Conservation (phyloP, 1,284 basidiomycete genomes). For the Pascua guehoae region DNA sequence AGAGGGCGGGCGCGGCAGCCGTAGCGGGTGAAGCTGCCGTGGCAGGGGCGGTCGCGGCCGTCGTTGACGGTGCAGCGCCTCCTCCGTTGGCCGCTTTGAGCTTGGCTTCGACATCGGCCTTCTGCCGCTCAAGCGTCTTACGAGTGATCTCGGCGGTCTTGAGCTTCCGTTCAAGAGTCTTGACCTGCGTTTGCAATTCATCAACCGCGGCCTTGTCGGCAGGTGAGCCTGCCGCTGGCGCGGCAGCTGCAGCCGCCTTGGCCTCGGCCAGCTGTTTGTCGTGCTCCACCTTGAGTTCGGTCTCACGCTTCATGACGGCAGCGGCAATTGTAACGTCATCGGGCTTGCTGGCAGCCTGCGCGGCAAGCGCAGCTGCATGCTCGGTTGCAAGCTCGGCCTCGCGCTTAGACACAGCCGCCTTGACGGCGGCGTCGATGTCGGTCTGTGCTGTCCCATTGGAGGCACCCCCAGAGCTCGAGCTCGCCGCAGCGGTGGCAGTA, state of each 20-base stretch:
- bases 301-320: constrained; percentile 27
- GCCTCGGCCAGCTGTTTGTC: constrained; percentile 14
- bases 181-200: constrained; percentile 36
- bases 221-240: constrained; percentile 18
- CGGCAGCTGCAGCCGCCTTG: constrained; percentile 5
- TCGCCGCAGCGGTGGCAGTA: constrained; percentile 3
- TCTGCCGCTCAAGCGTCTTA: constrained; percentile 36
- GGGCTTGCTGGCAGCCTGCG: constrained; percentile 3
- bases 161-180: constrained; percentile 33
- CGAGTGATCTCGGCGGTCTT: constrained; percentile 40
- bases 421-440: constrained; percentile 38
- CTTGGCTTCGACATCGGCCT: constrained; percentile 29
- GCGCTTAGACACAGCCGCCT: constrained; percentile 36
- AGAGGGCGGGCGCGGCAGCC: not conserved
- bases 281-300: constrained; percentile 26
- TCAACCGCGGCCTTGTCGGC: constrained; percentile 29
- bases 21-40: constrained; percentile 1
- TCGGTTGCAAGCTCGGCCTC: constrained; percentile 36
- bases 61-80: constrained; percentile 4
- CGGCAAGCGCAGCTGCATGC: constrained; percentile 27
- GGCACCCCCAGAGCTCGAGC: not conserved
- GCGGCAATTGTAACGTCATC: constrained; percentile 14
- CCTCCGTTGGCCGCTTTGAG: constrained; percentile 18
- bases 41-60: constrained; percentile 8
- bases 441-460: constrained; percentile 15